Evolutionary conservation across 2,329 filamentous ascomycete species (phyloP).

Genomic region (Aspergillus flavus): DNA sequence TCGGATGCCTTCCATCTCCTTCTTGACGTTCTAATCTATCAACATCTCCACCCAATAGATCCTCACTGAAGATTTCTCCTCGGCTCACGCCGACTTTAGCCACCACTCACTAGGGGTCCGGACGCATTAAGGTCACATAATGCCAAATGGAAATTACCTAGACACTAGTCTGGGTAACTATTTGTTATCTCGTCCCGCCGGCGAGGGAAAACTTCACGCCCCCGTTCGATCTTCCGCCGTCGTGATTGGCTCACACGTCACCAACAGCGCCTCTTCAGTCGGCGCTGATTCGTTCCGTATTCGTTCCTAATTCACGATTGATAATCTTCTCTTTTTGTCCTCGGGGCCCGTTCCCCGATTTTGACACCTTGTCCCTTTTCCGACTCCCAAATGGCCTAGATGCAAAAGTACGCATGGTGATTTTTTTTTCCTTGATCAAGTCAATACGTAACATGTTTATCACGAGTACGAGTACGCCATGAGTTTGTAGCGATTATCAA

Average conservation of each 20-base stretch:
- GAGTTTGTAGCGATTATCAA: too few species aligned
- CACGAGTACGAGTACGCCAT: not conserved
- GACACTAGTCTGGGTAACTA: conserved; percentile 12
- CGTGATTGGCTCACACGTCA: conserved; percentile 14
- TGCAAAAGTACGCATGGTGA: not conserved
- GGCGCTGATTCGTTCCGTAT: conserved; percentile 2
- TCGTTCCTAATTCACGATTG: conserved; percentile 1
- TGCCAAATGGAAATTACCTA: not conserved
- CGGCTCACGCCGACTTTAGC: not conserved
- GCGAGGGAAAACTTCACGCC: not conserved
- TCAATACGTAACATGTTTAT: not conserved
- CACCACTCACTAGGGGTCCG: not conserved
- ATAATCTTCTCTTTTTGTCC: not conserved
- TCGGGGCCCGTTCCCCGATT: not conserved
- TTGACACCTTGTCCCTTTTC: not conserved
- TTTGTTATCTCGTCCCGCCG: conserved; percentile 23
- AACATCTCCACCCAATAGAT: conserved; percentile 8
- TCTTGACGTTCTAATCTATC: conserved; percentile 8
- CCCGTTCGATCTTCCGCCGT: conserved; percentile 18
- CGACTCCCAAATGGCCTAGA: not conserved
- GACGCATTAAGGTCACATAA: not conserved
- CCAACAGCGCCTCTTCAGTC: conserved; percentile 10
- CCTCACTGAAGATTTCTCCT: not conserved
- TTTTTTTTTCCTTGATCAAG: not conserved
- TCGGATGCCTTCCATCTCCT: conserved; percentile 1